phyloP scores from a whole-genome alignment of 2,329 filamentous ascomycete species.

The Macroventuria anomochaeta region DNA sequence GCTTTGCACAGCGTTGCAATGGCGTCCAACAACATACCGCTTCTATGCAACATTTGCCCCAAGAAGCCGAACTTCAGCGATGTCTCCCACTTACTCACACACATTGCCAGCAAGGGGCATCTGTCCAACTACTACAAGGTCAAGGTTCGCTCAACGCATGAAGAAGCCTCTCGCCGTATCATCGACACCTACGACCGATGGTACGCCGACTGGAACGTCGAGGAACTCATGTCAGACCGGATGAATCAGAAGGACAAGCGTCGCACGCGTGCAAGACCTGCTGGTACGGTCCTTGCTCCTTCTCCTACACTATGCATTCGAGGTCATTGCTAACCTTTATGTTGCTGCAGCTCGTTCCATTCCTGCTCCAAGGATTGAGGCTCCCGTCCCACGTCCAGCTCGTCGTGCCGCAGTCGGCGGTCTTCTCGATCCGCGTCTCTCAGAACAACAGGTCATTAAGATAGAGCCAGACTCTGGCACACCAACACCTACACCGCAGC shows the following conservation, averaged over 20 bases:
- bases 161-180: conserved; percentile 66
- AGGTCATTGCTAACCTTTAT: conserved; percentile 27
- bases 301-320: background rate
- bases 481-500: conserved; percentile 37
- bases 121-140: conserved; percentile 83
- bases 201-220: conserved; percentile 75
- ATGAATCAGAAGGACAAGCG: conserved; percentile 78
- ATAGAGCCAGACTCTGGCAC: conserved; percentile 35
- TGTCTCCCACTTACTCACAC: conserved; percentile 88
- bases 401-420: conserved; percentile 34
- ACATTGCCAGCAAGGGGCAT: conserved; percentile 92
- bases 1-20: conserved; percentile 37
- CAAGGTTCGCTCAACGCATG: conserved; percentile 72
- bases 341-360: conserved; percentile 31
- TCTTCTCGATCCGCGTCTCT: conserved; percentile 47
- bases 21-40: conserved; percentile 61
- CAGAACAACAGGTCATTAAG: conserved; percentile 47
- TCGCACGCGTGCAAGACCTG: conserved; percentile 53
- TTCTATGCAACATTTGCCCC: conserved; percentile 84
- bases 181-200: conserved; percentile 77
- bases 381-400: conserved; percentile 25
- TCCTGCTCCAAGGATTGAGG: conserved; percentile 34
- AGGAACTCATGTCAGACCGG: conserved; percentile 76
- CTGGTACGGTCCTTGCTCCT: conserved; percentile 34
- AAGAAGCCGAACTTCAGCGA: conserved; percentile 84